Evolutionary conservation across 164 flowering plant species (phyloP).

Genomic region (Vitis cinerea): DNA sequence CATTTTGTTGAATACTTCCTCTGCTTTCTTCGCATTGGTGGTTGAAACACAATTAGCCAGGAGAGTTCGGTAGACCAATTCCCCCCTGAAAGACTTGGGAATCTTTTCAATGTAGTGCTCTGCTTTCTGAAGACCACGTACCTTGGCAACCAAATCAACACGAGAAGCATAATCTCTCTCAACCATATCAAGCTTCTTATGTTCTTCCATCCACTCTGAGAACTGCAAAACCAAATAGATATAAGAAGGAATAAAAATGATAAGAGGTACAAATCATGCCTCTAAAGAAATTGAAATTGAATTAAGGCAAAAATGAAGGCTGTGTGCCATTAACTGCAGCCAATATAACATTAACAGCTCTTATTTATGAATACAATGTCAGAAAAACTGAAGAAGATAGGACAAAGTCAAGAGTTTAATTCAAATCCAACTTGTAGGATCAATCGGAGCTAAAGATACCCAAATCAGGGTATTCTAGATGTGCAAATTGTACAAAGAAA

Average conservation of each 20-base stretch:
- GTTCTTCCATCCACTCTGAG: slow-evolving; percentile 75
- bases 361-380: too few species aligned
- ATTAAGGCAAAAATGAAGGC: too few species aligned
- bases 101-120: slow-evolving; percentile 54
- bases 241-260: slow-evolving; percentile 1
- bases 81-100: slow-evolving; percentile 65
- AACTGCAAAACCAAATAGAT: slow-evolving; percentile 46
- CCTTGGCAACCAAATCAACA: slow-evolving; percentile 69
- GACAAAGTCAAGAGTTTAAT: too few species aligned
- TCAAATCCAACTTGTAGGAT: too few species aligned
- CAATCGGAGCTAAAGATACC: too few species aligned
- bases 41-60: slow-evolving; percentile 54
- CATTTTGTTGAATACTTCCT: slow-evolving; percentile 77
- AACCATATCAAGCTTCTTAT: slow-evolving; percentile 33
- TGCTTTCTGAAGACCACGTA: slow-evolving; percentile 59
- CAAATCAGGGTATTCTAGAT: too few species aligned
- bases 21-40: slow-evolving; percentile 60
- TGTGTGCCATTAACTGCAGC: too few species aligned
- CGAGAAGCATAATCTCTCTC: slow-evolving; percentile 83
- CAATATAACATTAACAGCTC: too few species aligned
- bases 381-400: too few species aligned
- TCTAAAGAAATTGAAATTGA: too few species aligned
- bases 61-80: slow-evolving; percentile 60
- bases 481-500: too few species aligned
- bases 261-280: neutral